These are phyloP conservation scores for Kodamaea laetipori DNA, from an alignment of 805 yeast genomes.

Conservation along the genomic window DNA sequence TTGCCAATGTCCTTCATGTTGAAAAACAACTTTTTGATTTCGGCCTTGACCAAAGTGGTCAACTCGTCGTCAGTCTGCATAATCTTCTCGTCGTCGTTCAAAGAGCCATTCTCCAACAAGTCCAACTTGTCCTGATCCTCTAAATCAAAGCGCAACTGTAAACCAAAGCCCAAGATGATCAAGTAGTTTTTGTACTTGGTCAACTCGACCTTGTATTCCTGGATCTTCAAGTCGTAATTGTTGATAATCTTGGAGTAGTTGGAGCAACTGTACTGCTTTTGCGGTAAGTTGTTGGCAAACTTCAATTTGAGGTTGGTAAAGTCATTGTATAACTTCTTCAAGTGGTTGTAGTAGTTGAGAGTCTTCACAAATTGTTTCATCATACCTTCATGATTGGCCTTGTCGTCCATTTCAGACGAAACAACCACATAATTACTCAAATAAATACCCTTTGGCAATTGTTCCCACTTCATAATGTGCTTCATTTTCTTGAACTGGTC, in stretches of 20 bases:
- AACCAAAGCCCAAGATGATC: slow-evolving; percentile 47
- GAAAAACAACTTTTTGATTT: slow-evolving; percentile 33
- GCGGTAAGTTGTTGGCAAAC: slow-evolving; percentile 34
- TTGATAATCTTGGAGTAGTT: slow-evolving; percentile 38
- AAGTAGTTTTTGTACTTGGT: slow-evolving; percentile 49
- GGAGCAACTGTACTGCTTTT: slow-evolving; percentile 18
- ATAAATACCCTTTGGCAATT: slow-evolving; percentile 42
- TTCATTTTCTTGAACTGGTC: slow-evolving; percentile 35
- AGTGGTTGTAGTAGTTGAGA: slow-evolving; percentile 41
- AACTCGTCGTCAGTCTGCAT: slow-evolving; percentile 27
- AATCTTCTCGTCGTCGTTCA: slow-evolving; percentile 19
- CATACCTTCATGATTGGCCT: slow-evolving; percentile 38
- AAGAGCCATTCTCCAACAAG: slow-evolving; percentile 2
- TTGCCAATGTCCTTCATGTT: slow-evolving; percentile 34
- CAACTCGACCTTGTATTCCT: slow-evolving; percentile 47
- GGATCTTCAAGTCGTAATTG: slow-evolving; percentile 45
- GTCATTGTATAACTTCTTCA: slow-evolving; percentile 36
- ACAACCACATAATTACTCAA: slow-evolving; percentile 35
- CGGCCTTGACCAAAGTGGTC: slow-evolving; percentile 34
- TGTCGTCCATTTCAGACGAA: slow-evolving; percentile 20
- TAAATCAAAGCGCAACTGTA: slow-evolving; percentile 46
- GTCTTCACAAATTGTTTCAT: slow-evolving; percentile 47
- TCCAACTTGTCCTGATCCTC: slow-evolving; percentile 32
- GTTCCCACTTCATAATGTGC: slow-evolving; percentile 46
- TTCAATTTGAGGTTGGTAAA: slow-evolving; percentile 32